These are phyloP conservation scores for Sergeia podlipaevii DNA, from an alignment of 208 protist genomes.

Conservation along the genomic window DNA sequence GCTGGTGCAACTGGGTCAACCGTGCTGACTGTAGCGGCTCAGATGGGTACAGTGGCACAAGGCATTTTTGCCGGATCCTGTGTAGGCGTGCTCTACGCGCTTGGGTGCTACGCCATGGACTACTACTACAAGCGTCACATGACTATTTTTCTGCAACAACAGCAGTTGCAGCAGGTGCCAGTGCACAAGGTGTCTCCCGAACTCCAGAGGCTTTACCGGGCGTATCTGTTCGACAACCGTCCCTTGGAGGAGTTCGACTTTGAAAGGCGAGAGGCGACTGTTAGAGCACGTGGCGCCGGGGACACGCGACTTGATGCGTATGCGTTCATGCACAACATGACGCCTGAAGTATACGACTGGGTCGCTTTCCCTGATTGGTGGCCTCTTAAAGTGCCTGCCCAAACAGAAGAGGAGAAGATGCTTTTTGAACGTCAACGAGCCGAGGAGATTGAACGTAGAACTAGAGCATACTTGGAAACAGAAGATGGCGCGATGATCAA, in stretches of 20 bases:
- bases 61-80: constrained; percentile 71
- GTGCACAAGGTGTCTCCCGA: constrained; percentile 80
- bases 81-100: constrained; percentile 65
- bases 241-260: constrained; percentile 69
- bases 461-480: constrained; percentile 55
- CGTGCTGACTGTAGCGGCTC: constrained; percentile 50
- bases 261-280: constrained; percentile 35
- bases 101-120: constrained; percentile 63
- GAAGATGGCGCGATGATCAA: constrained; percentile 72
- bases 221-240: constrained; percentile 78
- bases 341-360: constrained; percentile 84
- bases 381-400: constrained; percentile 73
- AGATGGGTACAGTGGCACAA: constrained; percentile 66
- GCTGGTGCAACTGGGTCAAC: constrained; percentile 40
- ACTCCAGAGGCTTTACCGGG: constrained; percentile 80
- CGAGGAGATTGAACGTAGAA: constrained; percentile 77
- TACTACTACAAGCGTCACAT: constrained; percentile 74
- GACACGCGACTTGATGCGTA: constrained; percentile 72
- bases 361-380: constrained; percentile 90
- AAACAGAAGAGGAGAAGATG: constrained; percentile 78
- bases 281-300: constrained; percentile 40
- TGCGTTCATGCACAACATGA: constrained; percentile 75
- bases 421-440: constrained; percentile 65
- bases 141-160: constrained; percentile 60
- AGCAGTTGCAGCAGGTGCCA: constrained; percentile 76